A percentile compares a stretch with the other conserved stretches of the same genome.
phyloP scores from a whole-genome alignment of 768 basidiomycete genomes.

The Amanita fuliginea region DNA sequence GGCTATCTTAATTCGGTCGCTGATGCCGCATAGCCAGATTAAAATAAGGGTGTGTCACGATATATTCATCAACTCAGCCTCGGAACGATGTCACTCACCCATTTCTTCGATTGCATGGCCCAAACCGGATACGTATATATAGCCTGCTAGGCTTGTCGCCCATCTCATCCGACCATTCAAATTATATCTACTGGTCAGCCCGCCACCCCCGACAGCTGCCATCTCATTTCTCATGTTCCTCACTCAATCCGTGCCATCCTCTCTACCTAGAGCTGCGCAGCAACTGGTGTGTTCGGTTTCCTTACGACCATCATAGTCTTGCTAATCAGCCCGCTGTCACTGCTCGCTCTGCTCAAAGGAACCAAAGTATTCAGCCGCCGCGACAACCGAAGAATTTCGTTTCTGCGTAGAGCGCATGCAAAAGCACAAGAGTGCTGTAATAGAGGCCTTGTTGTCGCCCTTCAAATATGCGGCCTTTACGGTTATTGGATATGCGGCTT shows the following conservation, averaged over 20 bases:
- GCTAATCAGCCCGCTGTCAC: background rate
- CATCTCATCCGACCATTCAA: background rate
- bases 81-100: background rate
- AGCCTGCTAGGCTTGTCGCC: background rate
- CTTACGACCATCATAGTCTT: background rate
- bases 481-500: conserved; percentile 13
- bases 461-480: conserved; percentile 21
- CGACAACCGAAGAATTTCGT: background rate
- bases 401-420: background rate
- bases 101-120: background rate
- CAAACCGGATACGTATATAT: background rate
- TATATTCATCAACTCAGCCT: background rate
- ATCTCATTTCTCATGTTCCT: background rate
- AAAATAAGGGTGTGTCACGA: background rate
- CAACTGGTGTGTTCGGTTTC: background rate
- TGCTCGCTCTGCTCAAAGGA: background rate
- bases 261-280: background rate
- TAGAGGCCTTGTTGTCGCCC: conserved; percentile 17
- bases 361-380: background rate
- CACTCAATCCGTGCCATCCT: background rate
- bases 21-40: background rate
- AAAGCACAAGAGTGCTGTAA: conserved; percentile 4
- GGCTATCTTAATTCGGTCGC: background rate
- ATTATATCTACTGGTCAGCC: background rate
- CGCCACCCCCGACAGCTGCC: background rate